Evolutionary conservation across 108 stramenopile genomes (phyloP).

Genomic region (Cylindrotheca fusiformis): DNA sequence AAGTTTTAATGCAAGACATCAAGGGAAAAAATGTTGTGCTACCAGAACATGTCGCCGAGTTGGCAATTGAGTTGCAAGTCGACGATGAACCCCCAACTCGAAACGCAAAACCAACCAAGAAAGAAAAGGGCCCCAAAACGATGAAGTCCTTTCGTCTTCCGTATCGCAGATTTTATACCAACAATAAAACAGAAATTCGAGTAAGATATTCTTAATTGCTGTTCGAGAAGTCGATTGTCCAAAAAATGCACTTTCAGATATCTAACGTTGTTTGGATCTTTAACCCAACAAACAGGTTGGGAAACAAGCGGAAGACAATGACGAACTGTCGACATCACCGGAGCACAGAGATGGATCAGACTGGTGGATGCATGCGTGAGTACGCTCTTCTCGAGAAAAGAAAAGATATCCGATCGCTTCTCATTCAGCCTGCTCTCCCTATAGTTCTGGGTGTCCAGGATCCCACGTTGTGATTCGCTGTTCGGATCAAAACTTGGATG

Average conservation of each 20-base stretch:
- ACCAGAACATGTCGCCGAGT: constrained; percentile 42
- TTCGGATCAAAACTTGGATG: constrained; percentile 52
- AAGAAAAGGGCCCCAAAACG: constrained; percentile 52
- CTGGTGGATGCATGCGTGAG: constrained; percentile 80
- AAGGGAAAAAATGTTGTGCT: constrained; percentile 36
- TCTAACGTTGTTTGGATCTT: constrained; percentile 3
- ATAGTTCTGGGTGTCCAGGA: constrained; percentile 83
- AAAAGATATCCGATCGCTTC: neutral
- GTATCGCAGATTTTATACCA: constrained; percentile 68
- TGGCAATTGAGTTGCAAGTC: constrained; percentile 61
- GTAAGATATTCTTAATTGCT: constrained; percentile 26
- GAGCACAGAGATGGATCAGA: constrained; percentile 76
- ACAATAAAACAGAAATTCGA: constrained; percentile 69
- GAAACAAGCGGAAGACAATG: constrained; percentile 86
- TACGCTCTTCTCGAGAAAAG: too few species aligned
- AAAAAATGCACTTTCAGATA: neutral
- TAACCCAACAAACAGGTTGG: constrained; percentile 52
- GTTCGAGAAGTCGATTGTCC: constrained; percentile 1
- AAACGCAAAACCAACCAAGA: constrained; percentile 24
- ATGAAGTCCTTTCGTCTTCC: constrained; percentile 51
- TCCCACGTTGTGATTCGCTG: constrained; percentile 86
- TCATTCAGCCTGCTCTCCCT: neutral
- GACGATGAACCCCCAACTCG: constrained; percentile 42
- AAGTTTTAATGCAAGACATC: constrained; percentile 37
- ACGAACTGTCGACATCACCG: constrained; percentile 66